phyloP scores from a whole-genome alignment of 23 red algal species.

The Chondrus crispus region DNA sequence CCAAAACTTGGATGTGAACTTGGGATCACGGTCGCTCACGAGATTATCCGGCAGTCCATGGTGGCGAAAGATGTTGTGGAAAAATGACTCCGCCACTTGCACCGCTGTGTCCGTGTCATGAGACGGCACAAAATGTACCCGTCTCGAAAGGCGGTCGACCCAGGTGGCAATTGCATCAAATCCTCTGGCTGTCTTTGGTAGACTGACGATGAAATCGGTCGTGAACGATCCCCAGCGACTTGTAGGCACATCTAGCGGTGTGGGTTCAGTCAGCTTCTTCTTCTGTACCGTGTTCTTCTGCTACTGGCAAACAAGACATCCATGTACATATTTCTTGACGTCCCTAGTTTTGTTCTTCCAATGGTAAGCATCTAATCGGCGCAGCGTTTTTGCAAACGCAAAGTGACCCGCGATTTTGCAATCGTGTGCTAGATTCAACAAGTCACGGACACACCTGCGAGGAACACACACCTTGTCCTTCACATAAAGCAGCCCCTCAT shows the following conservation, averaged over 20 bases:
- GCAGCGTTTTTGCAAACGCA: neutral
- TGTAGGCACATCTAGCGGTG: neutral
- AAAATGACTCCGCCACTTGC: neutral
- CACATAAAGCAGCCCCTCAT: neutral
- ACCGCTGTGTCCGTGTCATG: neutral
- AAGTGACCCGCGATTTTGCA: neutral
- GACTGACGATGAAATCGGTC: conserved; percentile 14
- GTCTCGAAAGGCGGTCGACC: neutral
- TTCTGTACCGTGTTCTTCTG: neutral
- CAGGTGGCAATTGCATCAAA: conserved; percentile 6
- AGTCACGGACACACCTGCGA: neutral
- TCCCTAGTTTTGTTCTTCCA: conserved; percentile 8
- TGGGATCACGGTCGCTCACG: neutral
- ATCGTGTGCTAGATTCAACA: neutral
- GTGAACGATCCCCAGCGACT: neutral
- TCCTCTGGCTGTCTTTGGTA: neutral
- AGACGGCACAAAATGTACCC: neutral
- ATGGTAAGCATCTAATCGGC: neutral
- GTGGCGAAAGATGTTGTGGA: neutral
- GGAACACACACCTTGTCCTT: neutral
- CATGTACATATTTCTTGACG: neutral
- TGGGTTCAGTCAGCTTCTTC: neutral
- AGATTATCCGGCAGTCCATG: neutral
- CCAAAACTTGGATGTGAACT: conserved; percentile 16
- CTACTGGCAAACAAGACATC: conserved; percentile 8